A percentile compares a stretch with the other conserved stretches of the same genome.
Conservation (phyloP, 768 basidiomycete species). For the Leccinellum albellum region DNA sequence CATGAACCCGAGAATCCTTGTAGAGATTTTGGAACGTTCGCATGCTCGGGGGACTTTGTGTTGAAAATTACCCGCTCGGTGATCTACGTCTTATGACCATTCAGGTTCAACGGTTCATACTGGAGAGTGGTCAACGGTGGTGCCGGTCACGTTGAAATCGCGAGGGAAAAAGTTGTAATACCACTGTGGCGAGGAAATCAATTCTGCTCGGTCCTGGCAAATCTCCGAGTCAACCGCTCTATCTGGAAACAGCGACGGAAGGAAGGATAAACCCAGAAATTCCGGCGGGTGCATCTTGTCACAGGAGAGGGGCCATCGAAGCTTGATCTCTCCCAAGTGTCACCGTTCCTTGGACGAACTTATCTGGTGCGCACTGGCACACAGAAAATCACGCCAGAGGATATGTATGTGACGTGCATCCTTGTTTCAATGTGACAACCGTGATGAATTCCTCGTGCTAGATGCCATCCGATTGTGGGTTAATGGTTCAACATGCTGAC, state of each 20-base stretch:
- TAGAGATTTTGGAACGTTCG: no score
- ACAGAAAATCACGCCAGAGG: no score
- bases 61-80: neutral
- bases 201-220: neutral
- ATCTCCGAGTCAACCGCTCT: neutral
- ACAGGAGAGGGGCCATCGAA: neutral
- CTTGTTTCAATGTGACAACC: no score
- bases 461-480: no score
- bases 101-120: neutral
- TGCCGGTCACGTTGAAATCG: constrained; percentile 3
- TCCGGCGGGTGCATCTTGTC: neutral
- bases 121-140: neutral
- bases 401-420: no score
- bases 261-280: neutral
- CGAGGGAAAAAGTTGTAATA: neutral
- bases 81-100: constrained; percentile 4
- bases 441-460: no score
- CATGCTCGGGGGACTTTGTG: no score
- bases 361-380: no score
- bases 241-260: neutral
- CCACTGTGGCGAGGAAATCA: neutral
- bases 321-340: neutral
- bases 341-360: no score
- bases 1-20: no score
- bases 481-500: no score